Evolutionary conservation across 1,284 basidiomycete genomes (phyloP).

Genomic region (Malassezia furfur): DNA sequence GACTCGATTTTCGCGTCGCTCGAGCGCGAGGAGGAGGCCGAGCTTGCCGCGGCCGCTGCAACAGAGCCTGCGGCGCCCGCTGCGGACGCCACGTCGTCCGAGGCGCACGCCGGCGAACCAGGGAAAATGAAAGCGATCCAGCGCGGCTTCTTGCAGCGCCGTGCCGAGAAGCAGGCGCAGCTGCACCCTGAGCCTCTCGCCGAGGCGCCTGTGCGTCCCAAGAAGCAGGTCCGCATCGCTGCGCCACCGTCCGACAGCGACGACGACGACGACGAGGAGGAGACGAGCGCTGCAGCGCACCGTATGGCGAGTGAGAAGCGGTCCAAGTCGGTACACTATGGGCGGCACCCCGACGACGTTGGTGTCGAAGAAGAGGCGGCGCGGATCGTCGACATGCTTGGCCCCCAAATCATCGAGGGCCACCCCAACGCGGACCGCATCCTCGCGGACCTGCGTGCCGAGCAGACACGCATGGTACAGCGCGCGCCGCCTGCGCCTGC

Average conservation of each 20-base stretch:
- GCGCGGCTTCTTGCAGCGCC: conserved; percentile 14
- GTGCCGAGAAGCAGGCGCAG: background rate
- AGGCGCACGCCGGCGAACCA: background rate
- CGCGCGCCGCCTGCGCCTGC: background rate
- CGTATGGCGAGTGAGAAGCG: background rate
- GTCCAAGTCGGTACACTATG: conserved; percentile 7
- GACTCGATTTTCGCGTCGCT: conserved; percentile 28
- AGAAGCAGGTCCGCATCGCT: conserved; percentile 11
- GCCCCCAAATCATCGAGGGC: conserved; percentile 34
- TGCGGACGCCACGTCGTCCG: background rate
- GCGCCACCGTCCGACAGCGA: background rate
- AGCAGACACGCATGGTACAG: conserved; percentile 5
- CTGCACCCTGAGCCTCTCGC: background rate
- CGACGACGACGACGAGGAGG: conserved; percentile 7
- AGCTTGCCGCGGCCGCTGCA: background rate
- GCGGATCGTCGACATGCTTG: conserved; percentile 37
- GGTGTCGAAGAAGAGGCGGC: conserved; percentile 41
- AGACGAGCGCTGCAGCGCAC: background rate
- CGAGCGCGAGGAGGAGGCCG: conserved; percentile 28
- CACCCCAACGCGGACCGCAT: conserved; percentile 30
- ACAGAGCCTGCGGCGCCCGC: background rate
- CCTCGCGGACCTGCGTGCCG: conserved; percentile 12
- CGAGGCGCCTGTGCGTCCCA: background rate
- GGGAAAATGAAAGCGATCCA: background rate
- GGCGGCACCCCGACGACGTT: conserved; percentile 30